phyloP scores from a whole-genome alignment of 2,329 filamentous ascomycete species.

The Sporothrix dimorphospora region DNA sequence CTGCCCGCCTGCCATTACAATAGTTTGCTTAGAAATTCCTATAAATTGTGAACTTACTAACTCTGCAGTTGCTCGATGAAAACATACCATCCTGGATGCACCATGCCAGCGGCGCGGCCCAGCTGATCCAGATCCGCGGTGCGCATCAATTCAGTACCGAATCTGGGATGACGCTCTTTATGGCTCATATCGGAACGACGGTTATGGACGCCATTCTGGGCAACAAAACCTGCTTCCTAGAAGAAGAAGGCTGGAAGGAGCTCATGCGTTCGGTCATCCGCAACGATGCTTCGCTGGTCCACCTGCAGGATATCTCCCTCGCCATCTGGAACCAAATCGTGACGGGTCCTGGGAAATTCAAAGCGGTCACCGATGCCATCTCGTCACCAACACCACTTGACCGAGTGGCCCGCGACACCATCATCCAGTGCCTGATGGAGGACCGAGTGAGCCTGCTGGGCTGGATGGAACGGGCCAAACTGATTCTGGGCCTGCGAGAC shows the following conservation, averaged over 20 bases:
- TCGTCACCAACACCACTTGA: not conserved
- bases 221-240: constrained; percentile 15
- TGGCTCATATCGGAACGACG: not conserved
- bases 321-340: constrained; percentile 14
- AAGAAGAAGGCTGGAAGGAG: not conserved
- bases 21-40: too few relatives aligned
- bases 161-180: not conserved
- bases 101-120: constrained; percentile 12
- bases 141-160: not conserved
- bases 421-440: not conserved
- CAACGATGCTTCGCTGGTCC: not conserved
- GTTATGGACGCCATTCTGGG: constrained; percentile 19
- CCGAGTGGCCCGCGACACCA: not conserved
- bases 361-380: not conserved
- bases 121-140: constrained; percentile 11
- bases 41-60: too few relatives aligned
- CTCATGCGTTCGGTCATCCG: constrained; percentile 1
- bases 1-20: too few relatives aligned
- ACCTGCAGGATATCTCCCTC: not conserved
- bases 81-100: constrained; percentile 19
- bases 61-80: constrained; percentile 10
- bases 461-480: constrained; percentile 5
- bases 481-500: not conserved
- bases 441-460: not conserved
- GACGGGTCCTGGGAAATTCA: constrained; percentile 5